Evolutionary conservation across 169 alveolate species (phyloP), one percentile per base, ranked within the genome.

Genomic region (Amoebophrya sp.): DNA sequence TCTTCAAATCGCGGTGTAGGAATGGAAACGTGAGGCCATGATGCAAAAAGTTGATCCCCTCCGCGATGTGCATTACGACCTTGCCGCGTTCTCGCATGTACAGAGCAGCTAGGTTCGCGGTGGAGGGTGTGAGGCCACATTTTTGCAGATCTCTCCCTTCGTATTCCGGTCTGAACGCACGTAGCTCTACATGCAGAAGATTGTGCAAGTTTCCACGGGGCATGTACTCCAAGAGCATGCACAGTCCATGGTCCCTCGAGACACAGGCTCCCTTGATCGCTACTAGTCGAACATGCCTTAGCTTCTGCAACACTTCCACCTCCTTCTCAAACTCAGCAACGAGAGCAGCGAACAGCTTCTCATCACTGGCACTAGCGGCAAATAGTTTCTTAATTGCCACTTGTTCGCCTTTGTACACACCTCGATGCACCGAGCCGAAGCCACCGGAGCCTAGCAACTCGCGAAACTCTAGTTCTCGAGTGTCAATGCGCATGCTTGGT

Each of bases 151-250:
- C n/a, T n/a, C n/a, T n/a, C n/a, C n/a, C n/a, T n/a, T n/a, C n/a
- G n/a, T n/a, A n/a, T n/a, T n/a, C n/a, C n/a, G n/a, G n/a, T n/a
- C n/a, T n/a, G n/a, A n/a, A n/a, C 36, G 36, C n/a, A 18, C 0
- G 1, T 10, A 1, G 18, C 36, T 26, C 83, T 10, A 6, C 83
- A 36, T 65, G 83, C 36, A 65, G 83, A 1, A 65, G 33, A 18
- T 6, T 12, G 78, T 90, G 92, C 83, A 90, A 78, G 78, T 90
- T 90, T 14, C 92, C 92, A 0, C 78, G 41, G 40, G 92, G 78
- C 92, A 90, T 90, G 78, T 90, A 90, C 78, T 90, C 92, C 34
- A 65, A 33, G 2, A 90, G 83, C 40, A 90, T 53, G 78, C 92
- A 90, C 18, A 90, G 78, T 1, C 47, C 83, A 34, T 40, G 65